Conservation (phyloP, 192 early-diverging fungal genomes). For the Funneliformis geosporum region DNA sequence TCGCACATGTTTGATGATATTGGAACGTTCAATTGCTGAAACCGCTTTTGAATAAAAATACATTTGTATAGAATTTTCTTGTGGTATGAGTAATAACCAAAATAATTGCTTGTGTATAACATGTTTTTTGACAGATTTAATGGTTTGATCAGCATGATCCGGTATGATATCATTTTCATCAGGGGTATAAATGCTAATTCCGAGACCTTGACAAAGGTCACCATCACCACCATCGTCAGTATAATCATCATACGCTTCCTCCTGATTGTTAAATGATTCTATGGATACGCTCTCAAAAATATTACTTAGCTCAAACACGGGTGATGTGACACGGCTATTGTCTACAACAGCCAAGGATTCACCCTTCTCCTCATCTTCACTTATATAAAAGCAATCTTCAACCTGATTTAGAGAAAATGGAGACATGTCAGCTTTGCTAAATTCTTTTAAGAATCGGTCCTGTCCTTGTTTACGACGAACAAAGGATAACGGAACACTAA, state of each 20-base stretch:
- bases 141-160: background rate
- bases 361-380: constrained; percentile 32
- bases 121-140: background rate
- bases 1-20: constrained; percentile 56
- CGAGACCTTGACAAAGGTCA: constrained; percentile 54
- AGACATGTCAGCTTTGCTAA: constrained; percentile 46
- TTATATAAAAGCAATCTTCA: constrained; percentile 56
- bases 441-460: constrained; percentile 53
- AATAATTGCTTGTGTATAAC: constrained; percentile 46
- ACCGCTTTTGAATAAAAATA: constrained; percentile 71
- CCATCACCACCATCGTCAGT: constrained; percentile 30
- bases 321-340: background rate
- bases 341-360: constrained; percentile 10
- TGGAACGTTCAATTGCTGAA: constrained; percentile 48
- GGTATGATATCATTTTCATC: constrained; percentile 25
- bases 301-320: constrained; percentile 13
- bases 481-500: constrained; percentile 52
- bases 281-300: background rate
- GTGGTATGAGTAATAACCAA: constrained; percentile 67
- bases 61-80: constrained; percentile 54
- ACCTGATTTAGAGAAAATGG: constrained; percentile 54
- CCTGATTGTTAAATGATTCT: background rate
- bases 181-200: constrained; percentile 47
- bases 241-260: background rate
- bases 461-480: constrained; percentile 49